These are phyloP conservation scores for Epichloe aotearoae DNA, from an alignment of 2,329 filamentous ascomycete genomes.

Conservation along the genomic window DNA sequence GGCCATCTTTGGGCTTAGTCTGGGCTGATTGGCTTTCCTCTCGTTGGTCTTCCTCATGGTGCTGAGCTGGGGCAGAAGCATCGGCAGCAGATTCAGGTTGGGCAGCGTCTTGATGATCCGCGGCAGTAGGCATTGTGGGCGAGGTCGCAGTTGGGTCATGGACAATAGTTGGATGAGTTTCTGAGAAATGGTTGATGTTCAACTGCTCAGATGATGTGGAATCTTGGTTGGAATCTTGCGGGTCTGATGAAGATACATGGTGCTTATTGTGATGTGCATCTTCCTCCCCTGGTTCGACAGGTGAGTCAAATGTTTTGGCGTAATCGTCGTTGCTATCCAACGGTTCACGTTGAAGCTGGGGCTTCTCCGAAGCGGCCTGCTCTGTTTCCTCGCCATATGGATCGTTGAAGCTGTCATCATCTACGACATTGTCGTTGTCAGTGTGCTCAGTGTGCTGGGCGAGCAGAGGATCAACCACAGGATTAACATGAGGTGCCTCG, in stretches of 20 bases:
- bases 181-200: constrained; percentile 17
- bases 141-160: constrained; percentile 18
- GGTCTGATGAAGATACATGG: constrained; percentile 31
- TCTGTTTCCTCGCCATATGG: constrained; percentile 30
- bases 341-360: constrained; percentile 17
- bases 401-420: constrained; percentile 36
- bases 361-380: constrained; percentile 5
- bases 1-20: constrained; percentile 15
- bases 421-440: constrained; percentile 24
- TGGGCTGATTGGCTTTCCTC: constrained; percentile 8
- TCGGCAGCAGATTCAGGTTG: constrained; percentile 8
- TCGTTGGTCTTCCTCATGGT: constrained; percentile 10
- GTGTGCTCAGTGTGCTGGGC: constrained; percentile 13
- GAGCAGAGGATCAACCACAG: constrained; percentile 20
- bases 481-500: constrained; percentile 14
- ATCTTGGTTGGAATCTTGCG: constrained; percentile 28
- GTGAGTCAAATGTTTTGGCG: constrained; percentile 38
- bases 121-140: constrained; percentile 7
- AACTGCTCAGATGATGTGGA: constrained; percentile 26
- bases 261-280: constrained; percentile 22
- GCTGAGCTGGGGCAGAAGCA: constrained; percentile 13
- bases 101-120: constrained; percentile 10
- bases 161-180: constrained; percentile 17
- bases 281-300: constrained; percentile 24
- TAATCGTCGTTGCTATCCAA: constrained; percentile 33